A percentile compares a stretch with the other conserved stretches of the same genome.
phyloP scores from a whole-genome alignment of 2,329 filamentous ascomycete species.

The Colletotrichum plurivorum region DNA sequence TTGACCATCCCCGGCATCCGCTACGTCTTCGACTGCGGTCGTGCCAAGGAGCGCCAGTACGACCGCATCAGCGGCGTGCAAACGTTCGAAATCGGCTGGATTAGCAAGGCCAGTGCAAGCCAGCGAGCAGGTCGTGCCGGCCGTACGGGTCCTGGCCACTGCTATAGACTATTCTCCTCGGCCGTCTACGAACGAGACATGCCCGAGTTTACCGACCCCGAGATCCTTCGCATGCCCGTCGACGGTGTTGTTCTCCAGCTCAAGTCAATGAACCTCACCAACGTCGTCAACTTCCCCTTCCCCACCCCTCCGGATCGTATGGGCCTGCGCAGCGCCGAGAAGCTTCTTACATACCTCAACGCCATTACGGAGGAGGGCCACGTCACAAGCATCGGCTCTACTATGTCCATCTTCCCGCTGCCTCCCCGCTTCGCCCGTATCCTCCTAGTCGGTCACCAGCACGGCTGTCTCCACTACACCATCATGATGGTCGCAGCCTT shows the following conservation, averaged over 20 bases:
- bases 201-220: slow-evolving; percentile 85
- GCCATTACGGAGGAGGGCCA: slow-evolving; percentile 80
- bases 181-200: slow-evolving; percentile 95
- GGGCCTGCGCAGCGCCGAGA: slow-evolving; percentile 86
- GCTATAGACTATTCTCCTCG: slow-evolving; percentile 94
- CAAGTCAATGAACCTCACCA: slow-evolving; percentile 93
- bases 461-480: slow-evolving; percentile 86
- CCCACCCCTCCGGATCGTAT: slow-evolving; percentile 87
- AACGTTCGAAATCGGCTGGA: slow-evolving; percentile 95
- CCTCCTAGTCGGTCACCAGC: slow-evolving; percentile 86
- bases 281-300: slow-evolving; percentile 95
- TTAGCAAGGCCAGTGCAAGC: slow-evolving; percentile 95
- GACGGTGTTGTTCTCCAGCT: slow-evolving; percentile 94
- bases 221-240: slow-evolving; percentile 91
- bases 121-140: slow-evolving; percentile 95
- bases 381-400: slow-evolving; percentile 83
- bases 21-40: slow-evolving; percentile 95
- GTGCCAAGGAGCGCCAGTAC: slow-evolving; percentile 92
- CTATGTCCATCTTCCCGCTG: slow-evolving; percentile 90
- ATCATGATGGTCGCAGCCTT: slow-evolving; percentile 90
- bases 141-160: slow-evolving; percentile 95
- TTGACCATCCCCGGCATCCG: slow-evolving; percentile 95
- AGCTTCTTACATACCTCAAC: slow-evolving; percentile 86
- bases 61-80: slow-evolving; percentile 92
- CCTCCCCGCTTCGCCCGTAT: slow-evolving; percentile 94